Conservation (phyloP, 176 grass and related monocot genomes). For the barley (Hordeum vulgare) region MorexV3_pseudomolecules_assembly NC_058524.1:460283088-460283587, state of each 20-base stretch:
- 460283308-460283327: no score
- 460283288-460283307: background rate
- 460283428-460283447: background rate
- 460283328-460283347: background rate
- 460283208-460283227: background rate
- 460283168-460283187: background rate
- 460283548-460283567: background rate
- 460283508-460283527: background rate
- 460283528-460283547: background rate
- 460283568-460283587: background rate
- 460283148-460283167: slow-evolving; percentile 87
- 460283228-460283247: background rate
- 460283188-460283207: background rate
- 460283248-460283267: background rate
- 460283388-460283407: no score
- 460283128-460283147: slow-evolving; percentile 80
- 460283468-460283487: background rate
- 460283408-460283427: no score
- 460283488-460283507: background rate
- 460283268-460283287: background rate
- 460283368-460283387: background rate
- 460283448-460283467: no score
- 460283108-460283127: slow-evolving; percentile 74
- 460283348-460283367: background rate
- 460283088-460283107: slow-evolving; percentile 95